phyloP scores from a whole-genome alignment of 139 green algal species.

The Closterium sp. region DNA sequence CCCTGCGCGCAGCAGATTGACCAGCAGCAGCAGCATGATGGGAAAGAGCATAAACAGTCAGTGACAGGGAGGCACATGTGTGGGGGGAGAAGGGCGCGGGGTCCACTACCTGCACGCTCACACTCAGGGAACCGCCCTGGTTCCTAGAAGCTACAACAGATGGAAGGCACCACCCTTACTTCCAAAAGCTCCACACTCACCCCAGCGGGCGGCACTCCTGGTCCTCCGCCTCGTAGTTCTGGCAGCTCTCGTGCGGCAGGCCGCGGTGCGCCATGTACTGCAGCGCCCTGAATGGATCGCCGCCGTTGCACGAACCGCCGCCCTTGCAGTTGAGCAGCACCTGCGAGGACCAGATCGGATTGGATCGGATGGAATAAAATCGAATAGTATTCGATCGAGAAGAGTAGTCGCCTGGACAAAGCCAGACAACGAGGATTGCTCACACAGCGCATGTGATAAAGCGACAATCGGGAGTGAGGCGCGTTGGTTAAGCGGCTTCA shows the following conservation, averaged over 20 bases:
- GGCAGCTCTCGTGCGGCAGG: slow-evolving; percentile 65
- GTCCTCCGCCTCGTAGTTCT: slow-evolving; percentile 62
- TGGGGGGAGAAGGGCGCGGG: too few relatives aligned
- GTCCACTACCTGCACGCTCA: slow-evolving; percentile 18
- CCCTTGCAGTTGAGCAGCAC: slow-evolving; percentile 58
- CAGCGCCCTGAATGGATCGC: slow-evolving; percentile 52
- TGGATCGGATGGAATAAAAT: neutral
- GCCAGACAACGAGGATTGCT: neutral
- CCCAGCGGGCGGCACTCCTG: slow-evolving; percentile 52
- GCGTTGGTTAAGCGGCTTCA: neutral
- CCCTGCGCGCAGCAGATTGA: neutral
- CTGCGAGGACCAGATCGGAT: neutral
- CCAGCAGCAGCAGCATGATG: too few relatives aligned
- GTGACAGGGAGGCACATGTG: too few relatives aligned
- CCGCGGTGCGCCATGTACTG: slow-evolving; percentile 57
- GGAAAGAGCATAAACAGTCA: too few relatives aligned
- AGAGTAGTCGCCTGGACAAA: neutral
- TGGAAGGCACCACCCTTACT: neutral
- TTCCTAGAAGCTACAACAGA: too few relatives aligned
- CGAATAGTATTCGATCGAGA: neutral
- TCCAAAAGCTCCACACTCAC: neutral
- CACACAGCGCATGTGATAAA: too few relatives aligned
- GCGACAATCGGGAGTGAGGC: neutral
- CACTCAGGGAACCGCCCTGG: too few relatives aligned
- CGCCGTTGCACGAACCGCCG: slow-evolving; percentile 52